A percentile compares a stretch with the other conserved stretches of the same genome.
Evolutionary conservation across 1,139 yeast species (phyloP).

Genomic region (Kodamaea alishanica): DNA sequence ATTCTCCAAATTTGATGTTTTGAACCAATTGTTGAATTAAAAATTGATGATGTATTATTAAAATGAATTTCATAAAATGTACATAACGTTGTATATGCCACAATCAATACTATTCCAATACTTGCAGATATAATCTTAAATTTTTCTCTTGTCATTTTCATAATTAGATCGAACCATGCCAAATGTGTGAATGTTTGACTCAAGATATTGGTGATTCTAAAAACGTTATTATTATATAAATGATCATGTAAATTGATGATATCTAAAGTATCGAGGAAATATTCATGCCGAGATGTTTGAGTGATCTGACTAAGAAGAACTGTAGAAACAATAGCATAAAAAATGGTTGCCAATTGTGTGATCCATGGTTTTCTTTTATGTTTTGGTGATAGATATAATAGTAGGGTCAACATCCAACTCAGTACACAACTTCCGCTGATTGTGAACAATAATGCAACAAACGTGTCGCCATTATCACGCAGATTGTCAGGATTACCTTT

Average conservation of each 20-base stretch:
- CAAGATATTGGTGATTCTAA: constrained; percentile 28
- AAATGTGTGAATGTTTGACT: constrained; percentile 34
- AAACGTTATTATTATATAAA: constrained; percentile 28
- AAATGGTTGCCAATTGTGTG: constrained; percentile 44
- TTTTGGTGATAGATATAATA: constrained; percentile 42
- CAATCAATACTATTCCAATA: constrained; percentile 19
- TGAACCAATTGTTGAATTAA: constrained; percentile 9
- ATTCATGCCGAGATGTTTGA: constrained; percentile 29
- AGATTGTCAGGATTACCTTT: constrained; percentile 11
- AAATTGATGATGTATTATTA: constrained; percentile 13
- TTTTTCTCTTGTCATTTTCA: constrained; percentile 22
- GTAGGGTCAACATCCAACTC: constrained; percentile 52
- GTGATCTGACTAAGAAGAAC: constrained; percentile 39
- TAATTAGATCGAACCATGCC: constrained; percentile 40
- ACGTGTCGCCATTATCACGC: constrained; percentile 40
- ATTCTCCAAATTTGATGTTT: constrained; percentile 12
- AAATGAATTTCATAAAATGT: constrained; percentile 11
- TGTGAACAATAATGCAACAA: constrained; percentile 42
- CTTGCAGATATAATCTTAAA: constrained; percentile 20
- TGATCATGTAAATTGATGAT: constrained; percentile 29
- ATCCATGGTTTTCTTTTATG: constrained; percentile 46
- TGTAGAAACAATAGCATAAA: constrained; percentile 43
- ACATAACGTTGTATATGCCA: constrained; percentile 19
- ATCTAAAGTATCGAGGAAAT: constrained; percentile 36
- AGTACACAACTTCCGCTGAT: constrained; percentile 41